Evolutionary conservation across 2,329 filamentous ascomycete genomes (phyloP), one percentile per base, ranked within the genome.

Genomic region (Didymella lethalis): DNA sequence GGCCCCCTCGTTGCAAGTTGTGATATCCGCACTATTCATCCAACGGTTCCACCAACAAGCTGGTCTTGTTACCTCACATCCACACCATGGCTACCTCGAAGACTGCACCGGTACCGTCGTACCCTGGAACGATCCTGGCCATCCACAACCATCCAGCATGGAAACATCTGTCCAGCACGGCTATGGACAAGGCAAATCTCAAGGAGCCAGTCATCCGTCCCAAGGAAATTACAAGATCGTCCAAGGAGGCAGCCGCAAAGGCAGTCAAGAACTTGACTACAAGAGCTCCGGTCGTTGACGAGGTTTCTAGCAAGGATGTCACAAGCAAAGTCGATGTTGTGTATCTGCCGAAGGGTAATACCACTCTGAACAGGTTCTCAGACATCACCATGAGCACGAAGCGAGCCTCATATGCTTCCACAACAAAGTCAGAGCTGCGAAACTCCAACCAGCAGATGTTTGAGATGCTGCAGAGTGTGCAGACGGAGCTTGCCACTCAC

Each of bases 401-500:
- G 12, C 64, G 68, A 3, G 61, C 61, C 14, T 74, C 71, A 1
- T 58, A 63, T 20, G 40, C 59, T 4, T 70, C 70, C 3, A 70
- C 68, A 0, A 74, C 67, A 10, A 72, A 73, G 41, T 66, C 68
- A 5, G 58, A 65, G 20, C 61, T 74, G 1, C 64, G 66, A 16
- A 63, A 69, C 14, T 67, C 67, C 10, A 74, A 74, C 32, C 56
- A 66, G 5, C 53, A 65, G n/a, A 53, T 74, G 10, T 57, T 71
- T 14, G 68, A 69, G 25, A 74, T 72, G 62, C 59, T 75, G 2
- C 69, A 72, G 38, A 69, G 64, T 29, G 68, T 74, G 8, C 70
- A 74, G 41, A 54, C 45, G 1, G 72, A 74, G 52, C 66, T 75
- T 5, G 58, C 64, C 4, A 61, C 63, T 20, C 67, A 74, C 36